Conservation (phyloP, 495 filamentous ascomycete genomes). For the Hypoxylon lienhwacheense region DNA sequence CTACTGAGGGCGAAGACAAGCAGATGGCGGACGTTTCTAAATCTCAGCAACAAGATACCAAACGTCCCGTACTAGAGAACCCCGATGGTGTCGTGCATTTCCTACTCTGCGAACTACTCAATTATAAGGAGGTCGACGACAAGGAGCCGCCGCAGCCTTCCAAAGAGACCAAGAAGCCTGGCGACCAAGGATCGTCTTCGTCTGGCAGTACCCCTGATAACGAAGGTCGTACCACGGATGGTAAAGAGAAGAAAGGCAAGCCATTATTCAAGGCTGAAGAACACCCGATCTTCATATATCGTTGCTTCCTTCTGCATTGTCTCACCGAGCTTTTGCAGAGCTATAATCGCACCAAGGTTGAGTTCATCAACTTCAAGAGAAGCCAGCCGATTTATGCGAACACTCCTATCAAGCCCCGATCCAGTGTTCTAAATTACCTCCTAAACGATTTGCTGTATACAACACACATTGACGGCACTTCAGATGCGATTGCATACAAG, state of each 20-base stretch:
- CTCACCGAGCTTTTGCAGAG: slow-evolving; percentile 89
- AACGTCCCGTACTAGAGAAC: slow-evolving; percentile 84
- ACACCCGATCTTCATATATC: slow-evolving; percentile 93
- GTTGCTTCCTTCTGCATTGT: slow-evolving; percentile 93
- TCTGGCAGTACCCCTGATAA: slow-evolving; percentile 30
- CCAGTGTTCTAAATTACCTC: slow-evolving; percentile 90
- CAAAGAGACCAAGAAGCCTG: slow-evolving; percentile 53
- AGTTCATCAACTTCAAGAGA: slow-evolving; percentile 98
- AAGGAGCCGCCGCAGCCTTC: slow-evolving; percentile 58
- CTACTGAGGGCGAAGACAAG: slow-evolving; percentile 55
- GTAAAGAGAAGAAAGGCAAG: slow-evolving; percentile 73
- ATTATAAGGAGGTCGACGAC: slow-evolving; percentile 89
- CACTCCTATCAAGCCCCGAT: slow-evolving; percentile 91
- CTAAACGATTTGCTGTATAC: slow-evolving; percentile 81
- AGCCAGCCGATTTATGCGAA: slow-evolving; percentile 74
- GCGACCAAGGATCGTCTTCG: slow-evolving; percentile 41
- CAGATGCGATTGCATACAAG: slow-evolving; percentile 72
- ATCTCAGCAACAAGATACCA: slow-evolving; percentile 61
- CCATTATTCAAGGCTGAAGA: slow-evolving; percentile 84
- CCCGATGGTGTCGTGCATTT: slow-evolving; percentile 97
- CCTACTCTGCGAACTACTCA: slow-evolving; percentile 87
- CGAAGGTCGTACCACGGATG: slow-evolving; percentile 38
- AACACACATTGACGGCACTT: slow-evolving; percentile 66
- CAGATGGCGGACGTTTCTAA: slow-evolving; percentile 64
- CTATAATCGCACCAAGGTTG: slow-evolving; percentile 92